Percentiles rank a stretch among this genome's conserved stretches.
phyloP scores from a whole-genome alignment of 176 grass and related monocot species.

The Coix lacrymajobi region DNA sequence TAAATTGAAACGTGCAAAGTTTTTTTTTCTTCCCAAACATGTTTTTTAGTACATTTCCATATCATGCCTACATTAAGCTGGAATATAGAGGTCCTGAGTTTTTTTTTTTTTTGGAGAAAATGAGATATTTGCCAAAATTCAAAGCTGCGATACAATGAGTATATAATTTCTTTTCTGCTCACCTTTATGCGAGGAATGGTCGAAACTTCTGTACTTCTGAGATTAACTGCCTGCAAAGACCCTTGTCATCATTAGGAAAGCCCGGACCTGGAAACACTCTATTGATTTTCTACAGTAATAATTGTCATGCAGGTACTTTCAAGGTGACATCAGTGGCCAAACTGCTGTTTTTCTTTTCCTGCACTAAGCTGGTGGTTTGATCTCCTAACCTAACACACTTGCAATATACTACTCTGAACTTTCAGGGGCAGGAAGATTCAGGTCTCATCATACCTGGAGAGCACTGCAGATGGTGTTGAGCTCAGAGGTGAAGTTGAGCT shows the following conservation, averaged over 20 bases:
- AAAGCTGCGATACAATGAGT: background rate
- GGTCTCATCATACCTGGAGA: constrained; percentile 54
- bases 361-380: background rate
- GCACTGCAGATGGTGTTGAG: constrained; percentile 80
- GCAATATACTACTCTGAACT: background rate
- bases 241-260: constrained; percentile 6
- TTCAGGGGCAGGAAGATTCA: constrained; percentile 23
- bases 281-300: background rate
- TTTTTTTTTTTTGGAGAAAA: background rate
- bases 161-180: constrained; percentile 7
- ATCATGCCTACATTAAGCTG: background rate
- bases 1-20: background rate
- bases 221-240: constrained; percentile 76
- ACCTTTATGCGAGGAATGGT: constrained; percentile 55
- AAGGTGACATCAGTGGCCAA: background rate
- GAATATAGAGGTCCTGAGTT: background rate
- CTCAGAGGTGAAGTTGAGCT: constrained; percentile 75
- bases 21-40: background rate
- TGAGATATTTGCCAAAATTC: constrained; percentile 17
- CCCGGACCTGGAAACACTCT: background rate
- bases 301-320: background rate
- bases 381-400: constrained; percentile 3
- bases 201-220: constrained; percentile 71
- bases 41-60: background rate
- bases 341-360: background rate